Conservation (phyloP, 1,139 yeast genomes). For the Yamadazyma atlantica region DNA sequence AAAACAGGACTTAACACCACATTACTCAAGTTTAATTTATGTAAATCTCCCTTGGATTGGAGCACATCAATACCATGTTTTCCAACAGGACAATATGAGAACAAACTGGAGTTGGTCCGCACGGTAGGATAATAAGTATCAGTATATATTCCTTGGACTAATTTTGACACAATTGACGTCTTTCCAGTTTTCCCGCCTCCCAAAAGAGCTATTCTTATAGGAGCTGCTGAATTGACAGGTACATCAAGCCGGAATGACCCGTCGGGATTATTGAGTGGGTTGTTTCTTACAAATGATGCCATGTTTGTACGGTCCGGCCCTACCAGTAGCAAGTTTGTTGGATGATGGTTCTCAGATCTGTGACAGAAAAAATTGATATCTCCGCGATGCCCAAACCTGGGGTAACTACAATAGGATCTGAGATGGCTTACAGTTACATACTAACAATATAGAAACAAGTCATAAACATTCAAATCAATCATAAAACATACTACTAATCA, state of each 20-base stretch:
- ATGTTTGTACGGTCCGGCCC: too few relatives aligned
- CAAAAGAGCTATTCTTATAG: slow-evolving; percentile 54
- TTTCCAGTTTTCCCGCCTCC: slow-evolving; percentile 58
- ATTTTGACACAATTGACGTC: slow-evolving; percentile 50
- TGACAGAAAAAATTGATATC: background rate
- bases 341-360: too few relatives aligned
- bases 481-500: slow-evolving; percentile 1
- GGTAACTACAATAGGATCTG: background rate
- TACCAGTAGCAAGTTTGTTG: too few relatives aligned
- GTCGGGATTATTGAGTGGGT: slow-evolving; percentile 9
- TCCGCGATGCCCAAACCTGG: background rate
- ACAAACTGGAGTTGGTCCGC: slow-evolving; percentile 51
- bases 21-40: slow-evolving; percentile 7
- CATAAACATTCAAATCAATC: background rate
- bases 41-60: slow-evolving; percentile 5
- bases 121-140: slow-evolving; percentile 70
- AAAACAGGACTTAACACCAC: slow-evolving; percentile 30
- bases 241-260: slow-evolving; percentile 9
- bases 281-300: slow-evolving; percentile 15
- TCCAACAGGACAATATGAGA: slow-evolving; percentile 49
- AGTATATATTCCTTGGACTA: slow-evolving; percentile 46
- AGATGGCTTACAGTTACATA: background rate
- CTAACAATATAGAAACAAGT: background rate
- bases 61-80: slow-evolving; percentile 25
- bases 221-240: slow-evolving; percentile 31